Base-by-base conservation (phyloP, 345 rosid genomes). In the Firmiana major region DNA sequence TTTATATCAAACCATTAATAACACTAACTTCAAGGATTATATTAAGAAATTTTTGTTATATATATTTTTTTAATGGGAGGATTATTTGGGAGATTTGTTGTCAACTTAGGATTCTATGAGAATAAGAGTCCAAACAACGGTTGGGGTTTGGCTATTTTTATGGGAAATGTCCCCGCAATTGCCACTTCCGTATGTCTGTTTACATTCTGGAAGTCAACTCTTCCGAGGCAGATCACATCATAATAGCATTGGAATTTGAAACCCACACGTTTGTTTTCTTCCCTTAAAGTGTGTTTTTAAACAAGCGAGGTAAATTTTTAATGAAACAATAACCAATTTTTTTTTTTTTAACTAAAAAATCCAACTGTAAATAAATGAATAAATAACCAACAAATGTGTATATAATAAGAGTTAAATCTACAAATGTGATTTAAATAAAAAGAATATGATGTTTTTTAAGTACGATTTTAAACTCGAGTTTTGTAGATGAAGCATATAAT, bases 151-250 rank as follows among this genome's bases (percentile, higher is more conserved):
- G 9, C 16, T 17, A 22, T 63, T 65, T 65, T 22, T 17, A 16
- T 8, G 15, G 57, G 59, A 51, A 75, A 51, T 13, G 77, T 5
- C 11, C 9, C 28, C 19, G 63, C 43, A 31, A 7, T 34, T 53
- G 12, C 43, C 46, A 73, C 28, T 10, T 36, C 53, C 48, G 38
- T 3, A 0, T 68, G 28, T 28, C 75, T 75, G 72, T 65, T 59
- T 64, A 34, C 59, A 75, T 5, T 43, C 12, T 17, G 13, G 9
- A 12, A 34, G 82, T 78, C 81, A 82, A 31, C 34, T 71, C 78
- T 40, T 60, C 59, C 7, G 5, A 60, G 38, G 76, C 75, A 59
- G 64, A 46, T 77, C 46, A 21, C 6, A 31, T 31, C 34, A 31
- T 31, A 1, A 31, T 31, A 22, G n/a, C 83, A 63, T 64, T 1